Evolutionary conservation across 176 grass and related monocot species (phyloP), one percentile per base, ranked within the genome.

Genomic region (Echinochloa phyllopogon): DNA sequence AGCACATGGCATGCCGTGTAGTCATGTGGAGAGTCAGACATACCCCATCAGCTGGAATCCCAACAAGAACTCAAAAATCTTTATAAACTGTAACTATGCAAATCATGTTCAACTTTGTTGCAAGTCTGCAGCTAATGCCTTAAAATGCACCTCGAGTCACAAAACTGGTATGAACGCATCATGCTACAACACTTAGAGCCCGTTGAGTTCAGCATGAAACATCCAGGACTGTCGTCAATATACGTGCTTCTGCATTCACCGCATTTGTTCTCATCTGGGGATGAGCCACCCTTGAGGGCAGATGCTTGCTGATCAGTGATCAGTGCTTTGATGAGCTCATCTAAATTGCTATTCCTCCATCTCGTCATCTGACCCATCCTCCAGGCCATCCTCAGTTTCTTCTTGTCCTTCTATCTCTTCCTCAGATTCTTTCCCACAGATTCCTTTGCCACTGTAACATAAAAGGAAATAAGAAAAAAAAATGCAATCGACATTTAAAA

Each of bases 381-480:
- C 43, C 15, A 24, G 6, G 0, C 7, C 65, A 6, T 71, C 72
- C 18, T 78, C 76, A 3, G 76, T 65, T 10, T 82, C 83, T 24
- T 63, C 59, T 57, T 43, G 14, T 18, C 40, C 59, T 82, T 53
- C 82, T 23, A 15, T 67, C 64, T 72, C 80, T 77, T 81, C 65
- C 38, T 75, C 75, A 12, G 47, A 68, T 71, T 60, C 45, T 74
- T 47, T n/a, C 24, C 43, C 27, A 25, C 76, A 3, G 6, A 20
- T 69, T 45, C 85, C 52, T 75, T 86, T 60, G 8, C 69, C 23
- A 64, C 83, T 86, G 83, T 25, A 82, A 53, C 13, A 71, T 39
- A 43, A 21, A 65, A 18, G 6, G 25, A 76, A 38, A 64, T 82
- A 86, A 44, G 29, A 56, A 43, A 68, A 43, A 25, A 71, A 45